Evolutionary conservation across 2,329 filamentous ascomycete species (phyloP).

Genomic region (Proliferodiscus dingleyae): DNA sequence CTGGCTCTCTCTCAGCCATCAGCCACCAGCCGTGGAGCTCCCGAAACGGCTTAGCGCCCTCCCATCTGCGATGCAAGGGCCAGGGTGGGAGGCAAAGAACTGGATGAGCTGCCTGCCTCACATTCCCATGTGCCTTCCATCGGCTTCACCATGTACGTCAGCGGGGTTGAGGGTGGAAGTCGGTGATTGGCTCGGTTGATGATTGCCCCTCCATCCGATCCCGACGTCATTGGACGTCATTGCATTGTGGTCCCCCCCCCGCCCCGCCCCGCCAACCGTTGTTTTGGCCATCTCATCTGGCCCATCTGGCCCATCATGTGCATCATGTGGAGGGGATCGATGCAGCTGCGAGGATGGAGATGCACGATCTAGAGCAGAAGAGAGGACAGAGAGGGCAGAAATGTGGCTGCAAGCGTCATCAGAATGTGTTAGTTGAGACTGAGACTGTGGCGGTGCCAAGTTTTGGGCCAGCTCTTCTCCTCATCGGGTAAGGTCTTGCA

Average conservation of each 20-base stretch:
- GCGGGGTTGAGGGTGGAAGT: constrained; percentile 5
- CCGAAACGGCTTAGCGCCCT: too few relatives aligned
- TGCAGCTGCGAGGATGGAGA: too few relatives aligned
- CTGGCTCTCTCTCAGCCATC: too few relatives aligned
- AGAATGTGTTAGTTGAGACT: background rate
- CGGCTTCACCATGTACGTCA: constrained; percentile 12
- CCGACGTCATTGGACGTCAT: constrained; percentile 18
- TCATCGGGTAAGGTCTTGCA: background rate
- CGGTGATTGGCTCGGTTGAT: constrained; percentile 13
- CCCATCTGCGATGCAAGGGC: too few relatives aligned
- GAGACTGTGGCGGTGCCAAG: constrained; percentile 15
- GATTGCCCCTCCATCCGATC: constrained; percentile 8
- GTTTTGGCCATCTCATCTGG: too few relatives aligned
- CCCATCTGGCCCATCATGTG: background rate
- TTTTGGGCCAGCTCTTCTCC: constrained; percentile 1
- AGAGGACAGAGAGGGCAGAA: too few relatives aligned
- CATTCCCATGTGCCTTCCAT: background rate
- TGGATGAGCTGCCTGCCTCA: background rate
- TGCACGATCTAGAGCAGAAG: too few relatives aligned
- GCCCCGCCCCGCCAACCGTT: too few relatives aligned
- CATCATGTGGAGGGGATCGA: background rate
- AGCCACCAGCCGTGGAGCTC: too few relatives aligned
- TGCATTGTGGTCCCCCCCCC: too few relatives aligned
- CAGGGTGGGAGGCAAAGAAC: too few relatives aligned
- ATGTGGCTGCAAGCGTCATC: background rate